Evolutionary conservation across 1,284 basidiomycete species (phyloP), one percentile per base, ranked within the genome.

Genomic region (Naganishia sp.): DNA sequence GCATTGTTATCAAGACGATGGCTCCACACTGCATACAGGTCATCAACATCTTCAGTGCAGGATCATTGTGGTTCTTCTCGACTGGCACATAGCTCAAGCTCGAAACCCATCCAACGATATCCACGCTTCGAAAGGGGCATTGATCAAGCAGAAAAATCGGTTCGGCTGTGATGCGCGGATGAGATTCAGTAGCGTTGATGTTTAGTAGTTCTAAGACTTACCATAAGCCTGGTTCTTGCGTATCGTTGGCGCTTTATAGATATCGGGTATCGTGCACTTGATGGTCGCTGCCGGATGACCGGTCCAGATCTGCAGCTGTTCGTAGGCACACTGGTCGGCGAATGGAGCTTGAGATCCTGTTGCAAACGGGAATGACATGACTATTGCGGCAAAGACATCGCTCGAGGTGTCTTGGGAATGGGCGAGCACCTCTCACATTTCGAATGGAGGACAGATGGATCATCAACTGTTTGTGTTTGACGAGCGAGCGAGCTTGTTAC

Each of bases 31-130:
- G 54, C 65, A 5, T 25, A 66, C 65, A 43, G 18, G 55, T 57
- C 60, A 64, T 31, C 6, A 50, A 11, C 60, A 63, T 48, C 36
- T 44, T 49, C n/a, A 59, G 43, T 11, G 55, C 49, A 9, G 60
- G 61, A 46, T 63, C 54, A 18, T 44, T 36, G n/a, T 45, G 25
- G 21, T 67, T 55, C 44, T 42, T 63, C 11, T 57, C 42, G 18
- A 57, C 28, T 2, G 59, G 39, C 6, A 56, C 54, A 39, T 63
- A 67, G 31, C 33, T 44, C 23, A 67, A 42, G 49, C 33, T 61
- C 5, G 59, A 64, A 33, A 67, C 46, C 66, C 66, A 67, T 3
- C 60, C 66, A 10, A 67, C 55, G 46, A 64, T n/a, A 42, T 64
- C 46, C 1, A 67, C 43, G 23, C 44, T 55, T 28, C 66, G 53